Base-by-base conservation (phyloP, 768 basidiomycete genomes). In the Coprinellus micaceus region DNA sequence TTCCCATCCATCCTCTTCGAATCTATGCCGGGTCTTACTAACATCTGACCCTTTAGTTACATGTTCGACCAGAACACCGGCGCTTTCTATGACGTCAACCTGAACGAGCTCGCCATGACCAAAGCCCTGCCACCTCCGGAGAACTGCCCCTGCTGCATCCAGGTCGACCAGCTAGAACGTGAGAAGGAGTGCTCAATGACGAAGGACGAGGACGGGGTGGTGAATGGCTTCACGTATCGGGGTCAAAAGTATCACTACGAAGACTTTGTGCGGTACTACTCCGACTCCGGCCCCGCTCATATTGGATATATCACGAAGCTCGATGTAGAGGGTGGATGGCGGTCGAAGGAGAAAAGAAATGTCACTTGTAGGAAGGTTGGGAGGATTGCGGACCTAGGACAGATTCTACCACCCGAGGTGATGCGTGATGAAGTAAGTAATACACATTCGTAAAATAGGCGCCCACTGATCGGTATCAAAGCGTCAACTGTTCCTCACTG, bases 401-500 rank as follows among this genome's bases (percentile, higher is more conserved):
- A 63, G 41, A 53, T 74, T 10, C 66, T 78, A 26, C 83, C 82
- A 0, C 54, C 51, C 0, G 55, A 66, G 21, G 56, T 72, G 0
- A 50, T 83, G 19, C 79, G 75, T 59, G 84, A 89, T 56, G 86
- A 88, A 76, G 88, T 86, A 54, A 19, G 71, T 59, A 58, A 24
- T 15, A n/a, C n/a, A n/a, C 33, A 53, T 5, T 21, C 15, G 26
- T 30, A 25, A 22, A 39, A 19, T 33, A 33, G 17, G 39, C 19
- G 26, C 12, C 5, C n/a, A 22, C n/a, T 53, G 40, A 53, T 56
- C 21, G 17, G 50, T 7, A 53, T 46, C 52, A 10, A 2, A 90
- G 87, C 76, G 80, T 21, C 82, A 91, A 55, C 62, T 89, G 0
- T 88, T 81, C 60, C 63, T 82, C 19, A 89, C 86, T 0, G 67